These are phyloP conservation scores for Acidomyces sp. DNA, from an alignment of 495 filamentous ascomycete species.

Conservation along the genomic window DNA sequence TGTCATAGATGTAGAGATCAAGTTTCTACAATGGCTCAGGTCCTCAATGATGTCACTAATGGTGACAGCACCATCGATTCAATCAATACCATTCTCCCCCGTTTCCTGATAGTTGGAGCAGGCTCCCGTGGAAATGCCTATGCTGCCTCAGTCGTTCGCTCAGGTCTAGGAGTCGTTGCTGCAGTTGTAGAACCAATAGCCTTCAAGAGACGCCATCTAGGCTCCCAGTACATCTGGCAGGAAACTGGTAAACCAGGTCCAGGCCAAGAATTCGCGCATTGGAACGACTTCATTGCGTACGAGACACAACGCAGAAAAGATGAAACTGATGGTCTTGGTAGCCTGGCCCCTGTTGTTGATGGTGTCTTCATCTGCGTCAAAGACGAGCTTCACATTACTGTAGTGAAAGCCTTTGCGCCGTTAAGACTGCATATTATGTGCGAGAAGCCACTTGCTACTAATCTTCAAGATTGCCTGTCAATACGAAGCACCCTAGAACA, in stretches of 20 bases:
- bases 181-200: conserved; percentile 72
- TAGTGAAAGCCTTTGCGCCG: conserved; percentile 55
- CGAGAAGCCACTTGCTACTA: conserved; percentile 85
- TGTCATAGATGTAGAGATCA: too few species aligned
- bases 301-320: conserved; percentile 41
- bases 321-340: conserved; percentile 7
- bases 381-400: conserved; percentile 74
- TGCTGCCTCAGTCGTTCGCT: conserved; percentile 45
- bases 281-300: conserved; percentile 59
- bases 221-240: conserved; percentile 52
- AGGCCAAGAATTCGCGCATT: conserved; percentile 55
- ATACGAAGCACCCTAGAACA: conserved; percentile 49
- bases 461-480: conserved; percentile 55
- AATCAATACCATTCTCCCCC: conserved; percentile 6
- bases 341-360: conserved; percentile 39
- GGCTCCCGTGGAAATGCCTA: conserved; percentile 74
- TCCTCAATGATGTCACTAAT: too few species aligned
- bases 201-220: conserved; percentile 60
- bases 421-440: conserved; percentile 74
- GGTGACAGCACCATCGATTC: background rate
- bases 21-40: too few species aligned
- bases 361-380: conserved; percentile 78
- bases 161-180: conserved; percentile 48
- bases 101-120: conserved; percentile 56
- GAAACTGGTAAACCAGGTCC: conserved; percentile 28